These are phyloP conservation scores for Sisymbrium altissimum DNA, from an alignment of 345 rosid species.

Conservation along the genomic window DNA sequence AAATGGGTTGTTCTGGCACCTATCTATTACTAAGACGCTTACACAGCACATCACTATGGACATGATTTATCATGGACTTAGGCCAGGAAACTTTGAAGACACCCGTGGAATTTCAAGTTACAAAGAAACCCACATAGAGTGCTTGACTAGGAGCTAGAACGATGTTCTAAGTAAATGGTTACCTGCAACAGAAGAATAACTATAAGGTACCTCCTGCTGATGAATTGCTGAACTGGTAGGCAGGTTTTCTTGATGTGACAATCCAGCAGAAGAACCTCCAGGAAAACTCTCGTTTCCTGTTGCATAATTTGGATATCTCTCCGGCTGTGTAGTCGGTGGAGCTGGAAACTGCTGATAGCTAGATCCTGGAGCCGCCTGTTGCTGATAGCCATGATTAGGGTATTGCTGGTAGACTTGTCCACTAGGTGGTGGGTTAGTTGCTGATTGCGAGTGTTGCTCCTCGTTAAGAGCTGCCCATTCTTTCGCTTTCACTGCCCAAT, in stretches of 20 bases:
- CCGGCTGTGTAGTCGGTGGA: slow-evolving; percentile 47
- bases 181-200: slow-evolving; percentile 99
- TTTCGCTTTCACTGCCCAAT: slow-evolving; percentile 97
- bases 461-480: slow-evolving; percentile 82
- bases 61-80: neutral
- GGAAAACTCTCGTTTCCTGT: slow-evolving; percentile 43
- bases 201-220: slow-evolving; percentile 99
- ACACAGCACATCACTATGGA: slow-evolving; percentile 3
- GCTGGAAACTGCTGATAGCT: slow-evolving; percentile 64
- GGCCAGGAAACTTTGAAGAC: neutral
- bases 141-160: slow-evolving; percentile 54
- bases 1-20: slow-evolving; percentile 2
- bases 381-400: slow-evolving; percentile 54
- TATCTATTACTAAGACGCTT: neutral
- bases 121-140: slow-evolving; percentile 27
- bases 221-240: slow-evolving; percentile 60
- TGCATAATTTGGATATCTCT: slow-evolving; percentile 41
- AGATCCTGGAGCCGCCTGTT: slow-evolving; percentile 40
- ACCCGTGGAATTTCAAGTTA: neutral
- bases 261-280: slow-evolving; percentile 44
- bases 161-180: slow-evolving; percentile 62
- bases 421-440: slow-evolving; percentile 39
- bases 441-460: slow-evolving; percentile 53
- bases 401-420: slow-evolving; percentile 53
- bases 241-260: slow-evolving; percentile 43